These are phyloP conservation scores for Durusdinium trenchii DNA, from an alignment of 73 alveolate genomes.

Conservation along the genomic window DNA sequence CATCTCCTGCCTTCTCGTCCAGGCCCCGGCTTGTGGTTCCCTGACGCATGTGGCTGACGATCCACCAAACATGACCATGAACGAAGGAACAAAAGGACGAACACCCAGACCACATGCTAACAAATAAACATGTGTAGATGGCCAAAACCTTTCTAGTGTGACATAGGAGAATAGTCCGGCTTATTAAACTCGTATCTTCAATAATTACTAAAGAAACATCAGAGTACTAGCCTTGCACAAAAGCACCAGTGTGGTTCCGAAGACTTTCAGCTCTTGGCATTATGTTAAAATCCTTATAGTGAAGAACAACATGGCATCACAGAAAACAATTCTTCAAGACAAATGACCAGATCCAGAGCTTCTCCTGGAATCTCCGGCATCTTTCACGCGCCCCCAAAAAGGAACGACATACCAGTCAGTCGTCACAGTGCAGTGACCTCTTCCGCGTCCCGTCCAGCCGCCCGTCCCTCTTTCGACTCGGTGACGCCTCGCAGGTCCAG, in stretches of 20 bases:
- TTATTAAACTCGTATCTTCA: no score
- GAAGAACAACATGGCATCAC: background rate
- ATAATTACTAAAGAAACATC: no score
- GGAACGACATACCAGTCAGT: background rate
- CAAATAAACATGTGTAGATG: background rate
- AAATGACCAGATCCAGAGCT: no score
- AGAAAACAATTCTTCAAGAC: background rate
- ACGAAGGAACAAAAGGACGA: background rate
- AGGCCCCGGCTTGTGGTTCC: slow-evolving; percentile 94
- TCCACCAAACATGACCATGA: no score
- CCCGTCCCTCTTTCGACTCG: no score
- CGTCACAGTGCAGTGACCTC: background rate
- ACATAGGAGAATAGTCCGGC: background rate
- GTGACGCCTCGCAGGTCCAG: slow-evolving; percentile 62
- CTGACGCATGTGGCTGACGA: background rate
- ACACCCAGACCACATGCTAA: background rate
- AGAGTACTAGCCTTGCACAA: no score
- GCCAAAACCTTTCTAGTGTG: background rate
- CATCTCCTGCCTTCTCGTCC: slow-evolving; percentile 73
- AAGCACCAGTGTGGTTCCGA: no score
- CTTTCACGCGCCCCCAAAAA: background rate
- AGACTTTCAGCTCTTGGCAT: no score
- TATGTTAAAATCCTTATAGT: background rate
- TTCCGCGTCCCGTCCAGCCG: background rate
- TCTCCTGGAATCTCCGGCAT: background rate